A percentile compares a stretch with the other conserved stretches of the same genome.
Evolutionary conservation across 768 basidiomycete genomes (phyloP).

Genomic region (Hericium erinaceus): DNA sequence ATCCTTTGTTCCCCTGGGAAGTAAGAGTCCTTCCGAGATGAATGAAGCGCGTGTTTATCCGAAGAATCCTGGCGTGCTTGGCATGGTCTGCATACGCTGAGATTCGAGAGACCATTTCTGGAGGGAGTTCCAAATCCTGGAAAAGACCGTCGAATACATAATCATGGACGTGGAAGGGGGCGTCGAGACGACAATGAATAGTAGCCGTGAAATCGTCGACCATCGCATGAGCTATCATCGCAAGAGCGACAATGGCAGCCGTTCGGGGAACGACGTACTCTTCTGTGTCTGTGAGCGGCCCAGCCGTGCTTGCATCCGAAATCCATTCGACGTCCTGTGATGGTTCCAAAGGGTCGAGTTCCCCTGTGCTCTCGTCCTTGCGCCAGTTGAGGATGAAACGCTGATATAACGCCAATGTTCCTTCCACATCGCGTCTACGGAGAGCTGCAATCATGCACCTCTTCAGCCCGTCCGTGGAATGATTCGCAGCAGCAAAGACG

Average conservation of each 20-base stretch:
- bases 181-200: conserved; percentile 32
- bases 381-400: neutral
- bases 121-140: conserved; percentile 25
- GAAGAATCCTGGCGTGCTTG: conserved; percentile 40
- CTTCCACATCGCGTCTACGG: neutral
- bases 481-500: neutral
- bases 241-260: conserved; percentile 35
- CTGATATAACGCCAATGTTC: neutral
- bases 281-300: neutral
- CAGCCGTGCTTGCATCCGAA: no score
- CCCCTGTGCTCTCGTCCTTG: neutral
- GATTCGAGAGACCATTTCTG: conserved; percentile 35
- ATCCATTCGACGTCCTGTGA: neutral
- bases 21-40: no score
- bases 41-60: conserved; percentile 18
- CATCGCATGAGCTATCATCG: conserved; percentile 53
- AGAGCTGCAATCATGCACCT: neutral
- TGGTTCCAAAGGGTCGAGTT: neutral
- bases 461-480: neutral
- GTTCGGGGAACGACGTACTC: neutral
- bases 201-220: conserved; percentile 49
- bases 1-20: neutral
- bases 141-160: conserved; percentile 32
- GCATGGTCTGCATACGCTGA: conserved; percentile 38
- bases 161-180: conserved; percentile 27